Evolutionary conservation across 176 grass and related monocot genomes (phyloP).

Genomic region (Rhipidocladum racemiflorum): DNA sequence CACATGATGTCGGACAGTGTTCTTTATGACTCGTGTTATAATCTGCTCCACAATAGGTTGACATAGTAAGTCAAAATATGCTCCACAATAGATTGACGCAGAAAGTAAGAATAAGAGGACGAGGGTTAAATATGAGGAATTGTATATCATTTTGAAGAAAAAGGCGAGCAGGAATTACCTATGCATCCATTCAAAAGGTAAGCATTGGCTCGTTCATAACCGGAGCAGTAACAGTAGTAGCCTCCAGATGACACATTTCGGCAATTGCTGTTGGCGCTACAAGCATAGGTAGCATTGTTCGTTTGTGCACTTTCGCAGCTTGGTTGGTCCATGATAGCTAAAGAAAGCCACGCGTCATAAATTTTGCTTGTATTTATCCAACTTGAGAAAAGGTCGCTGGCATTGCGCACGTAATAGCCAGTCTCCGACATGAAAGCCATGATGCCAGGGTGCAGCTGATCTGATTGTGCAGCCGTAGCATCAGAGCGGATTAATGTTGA

Average conservation of each 20-base stretch:
- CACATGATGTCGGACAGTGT: no score
- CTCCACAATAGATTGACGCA: fast-evolving
- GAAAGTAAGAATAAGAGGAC: not conserved
- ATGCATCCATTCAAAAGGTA: not conserved
- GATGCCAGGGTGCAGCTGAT: not conserved
- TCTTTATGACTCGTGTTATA: no score
- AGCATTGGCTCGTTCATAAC: not conserved
- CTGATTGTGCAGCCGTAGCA: not conserved
- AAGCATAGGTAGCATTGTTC: not conserved
- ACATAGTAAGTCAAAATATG: no score
- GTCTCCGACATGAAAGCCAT: not conserved
- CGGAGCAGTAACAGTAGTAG: not conserved
- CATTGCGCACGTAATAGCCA: fast-evolving
- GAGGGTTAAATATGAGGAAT: not conserved
- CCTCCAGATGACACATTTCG: not conserved
- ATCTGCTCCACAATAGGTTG: no score
- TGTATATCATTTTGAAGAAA: no score
- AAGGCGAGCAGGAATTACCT: not conserved
- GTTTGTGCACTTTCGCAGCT: conserved; percentile 11
- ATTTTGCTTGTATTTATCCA: not conserved
- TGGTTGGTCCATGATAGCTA: conserved; percentile 28
- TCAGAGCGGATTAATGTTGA: not conserved
- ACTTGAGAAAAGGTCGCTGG: not conserved
- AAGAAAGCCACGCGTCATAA: fast-evolving
- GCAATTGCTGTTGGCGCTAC: not conserved